Evolutionary conservation across 108 stramenopile genomes (phyloP).

Genomic region (Aurantiochytrium sp.): DNA sequence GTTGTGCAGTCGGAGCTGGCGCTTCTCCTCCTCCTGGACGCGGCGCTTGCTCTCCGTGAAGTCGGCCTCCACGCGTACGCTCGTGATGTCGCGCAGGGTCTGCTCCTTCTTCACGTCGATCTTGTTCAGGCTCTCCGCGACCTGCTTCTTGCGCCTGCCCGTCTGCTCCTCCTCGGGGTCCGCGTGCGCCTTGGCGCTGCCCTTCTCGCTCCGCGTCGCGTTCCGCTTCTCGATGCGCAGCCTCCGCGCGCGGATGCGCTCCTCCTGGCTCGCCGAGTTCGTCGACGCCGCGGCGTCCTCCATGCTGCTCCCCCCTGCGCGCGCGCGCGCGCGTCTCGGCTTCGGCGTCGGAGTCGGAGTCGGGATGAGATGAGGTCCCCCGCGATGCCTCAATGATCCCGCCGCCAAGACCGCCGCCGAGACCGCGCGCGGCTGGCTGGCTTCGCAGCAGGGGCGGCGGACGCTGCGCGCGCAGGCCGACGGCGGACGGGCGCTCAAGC

Average conservation of each 20-base stretch:
- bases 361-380: too few species aligned
- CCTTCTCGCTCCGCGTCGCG: conserved; percentile 29
- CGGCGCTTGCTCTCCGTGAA: conserved; percentile 49
- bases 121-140: conserved; percentile 46
- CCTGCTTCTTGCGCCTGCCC: conserved; percentile 38
- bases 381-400: too few species aligned
- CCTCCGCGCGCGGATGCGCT: conserved; percentile 48
- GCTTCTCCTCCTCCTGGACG: conserved; percentile 55
- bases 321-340: too few species aligned
- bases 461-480: too few species aligned
- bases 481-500: too few species aligned
- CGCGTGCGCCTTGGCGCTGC: background rate
- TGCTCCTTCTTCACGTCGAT: conserved; percentile 56
- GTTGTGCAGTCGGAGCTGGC: conserved; percentile 56
- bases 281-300: conserved; percentile 12
- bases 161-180: conserved; percentile 14
- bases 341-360: too few species aligned
- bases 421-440: background rate
- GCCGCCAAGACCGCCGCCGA: background rate
- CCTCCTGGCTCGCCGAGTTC: conserved; percentile 54
- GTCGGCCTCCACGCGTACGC: conserved; percentile 57
- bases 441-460: too few species aligned
- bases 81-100: conserved; percentile 54
- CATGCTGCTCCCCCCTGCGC: background rate
- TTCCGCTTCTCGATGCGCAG: conserved; percentile 46